Evolutionary conservation across 2,329 filamentous ascomycete species (phyloP), one percentile per base, ranked within the genome.

Genomic region (Fusarium illudens): DNA sequence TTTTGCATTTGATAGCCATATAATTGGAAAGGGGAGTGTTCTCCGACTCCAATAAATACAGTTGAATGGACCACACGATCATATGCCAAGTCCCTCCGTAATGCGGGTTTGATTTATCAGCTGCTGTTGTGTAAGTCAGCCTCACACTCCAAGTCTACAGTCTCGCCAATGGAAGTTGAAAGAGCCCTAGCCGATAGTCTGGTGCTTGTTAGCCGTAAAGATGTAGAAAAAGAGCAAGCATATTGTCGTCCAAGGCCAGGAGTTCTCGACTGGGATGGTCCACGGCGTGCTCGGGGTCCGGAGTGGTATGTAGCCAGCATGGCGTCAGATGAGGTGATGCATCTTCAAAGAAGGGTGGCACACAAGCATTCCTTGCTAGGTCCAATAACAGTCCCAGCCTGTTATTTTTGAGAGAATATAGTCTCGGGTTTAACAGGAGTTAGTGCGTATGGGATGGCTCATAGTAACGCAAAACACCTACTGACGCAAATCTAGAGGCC

Each of bases 261-360:
- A 1, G 25, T 13, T 4, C 10, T 46, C 17, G 25, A 12, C 22
- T 22, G 39, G 27, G 22, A 22, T 17, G 22, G 4, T 27, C 9
- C 39, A 12, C 25, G 13, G 39, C 7, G 20, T 6, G 11, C 8
- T n/a, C 25, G 0, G 39, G 20, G 27, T 11, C 19, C 9, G 8
- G 32, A 42, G 13, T 15, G 32, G 11, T 29, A 56, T 52, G 55
- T 29, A 27, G 32, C 25, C 27, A 54, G 7, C 22, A 63, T 64
- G 44, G 60, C 46, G 56, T 37, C 51, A 65, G 30, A 65, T 65
- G 63, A 65, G 46, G 63, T 64, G 63, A 65, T 65, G 36, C 32
- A 53, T 64, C 19, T 27, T 19, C 15, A 36, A 53, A 36, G n/a
- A 11, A 17, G 22, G 34, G 37, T 37, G n/a, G 25, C 34, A 49